Percentiles rank a stretch among this genome's conserved stretches.
These are phyloP conservation scores for Austroboletus novae-zelandiae DNA, from an alignment of 1,284 basidiomycete species.

Conservation along the genomic window DNA sequence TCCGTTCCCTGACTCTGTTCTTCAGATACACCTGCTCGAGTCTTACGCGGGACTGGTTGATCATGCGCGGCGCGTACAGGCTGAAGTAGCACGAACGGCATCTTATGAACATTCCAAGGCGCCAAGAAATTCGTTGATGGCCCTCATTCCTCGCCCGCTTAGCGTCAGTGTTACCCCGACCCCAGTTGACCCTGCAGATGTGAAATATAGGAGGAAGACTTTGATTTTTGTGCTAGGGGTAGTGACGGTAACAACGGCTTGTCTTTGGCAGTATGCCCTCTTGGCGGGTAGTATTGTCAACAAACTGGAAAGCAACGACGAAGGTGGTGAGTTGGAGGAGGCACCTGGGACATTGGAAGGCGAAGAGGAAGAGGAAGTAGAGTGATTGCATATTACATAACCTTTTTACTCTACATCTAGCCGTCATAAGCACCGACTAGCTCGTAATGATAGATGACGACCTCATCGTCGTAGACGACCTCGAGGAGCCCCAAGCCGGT, in stretches of 20 bases:
- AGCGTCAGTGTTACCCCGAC: not conserved
- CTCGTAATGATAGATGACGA: slow-evolving; percentile 51
- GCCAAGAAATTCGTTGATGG: slow-evolving; percentile 21
- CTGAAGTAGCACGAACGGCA: slow-evolving; percentile 27
- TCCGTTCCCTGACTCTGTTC: slow-evolving; percentile 57
- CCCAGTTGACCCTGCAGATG: slow-evolving; percentile 30
- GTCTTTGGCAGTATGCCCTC: not conserved
- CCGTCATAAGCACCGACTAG: not conserved
- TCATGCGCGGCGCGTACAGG: slow-evolving; percentile 54
- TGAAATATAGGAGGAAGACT: slow-evolving; percentile 33
- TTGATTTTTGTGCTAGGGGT: slow-evolving; percentile 36
- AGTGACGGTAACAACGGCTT: slow-evolving; percentile 10
- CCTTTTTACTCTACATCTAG: no score
- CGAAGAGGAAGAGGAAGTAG: slow-evolving; percentile 10
- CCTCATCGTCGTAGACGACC: slow-evolving; percentile 63
- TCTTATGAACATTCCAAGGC: slow-evolving; percentile 13
- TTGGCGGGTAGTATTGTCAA: not conserved
- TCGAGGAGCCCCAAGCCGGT: slow-evolving; percentile 36
- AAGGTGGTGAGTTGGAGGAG: slow-evolving; percentile 7
- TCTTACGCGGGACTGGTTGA: slow-evolving; percentile 54
- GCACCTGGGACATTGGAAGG: slow-evolving; percentile 4
- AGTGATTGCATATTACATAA: not conserved
- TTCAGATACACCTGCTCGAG: slow-evolving; percentile 51
- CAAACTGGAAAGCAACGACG: not conserved
- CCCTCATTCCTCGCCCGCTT: slow-evolving; percentile 18